Percentiles rank a stretch among this genome's conserved stretches.
Evolutionary conservation across 345 rosid genomes (phyloP).

Genomic region (Camelina neglecta): DNA sequence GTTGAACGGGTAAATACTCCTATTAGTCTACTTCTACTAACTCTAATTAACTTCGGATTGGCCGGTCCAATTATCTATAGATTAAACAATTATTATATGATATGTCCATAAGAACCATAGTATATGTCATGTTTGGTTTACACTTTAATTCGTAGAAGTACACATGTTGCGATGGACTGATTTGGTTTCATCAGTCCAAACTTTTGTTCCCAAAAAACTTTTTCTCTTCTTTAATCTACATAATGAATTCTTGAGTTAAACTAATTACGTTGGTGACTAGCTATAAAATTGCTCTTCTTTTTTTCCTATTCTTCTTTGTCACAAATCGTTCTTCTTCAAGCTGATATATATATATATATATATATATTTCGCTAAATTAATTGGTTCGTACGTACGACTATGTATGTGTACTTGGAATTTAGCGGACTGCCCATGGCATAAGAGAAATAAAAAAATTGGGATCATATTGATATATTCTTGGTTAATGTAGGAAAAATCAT

Average conservation of each 20-base stretch:
- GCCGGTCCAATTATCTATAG: constrained; percentile 31
- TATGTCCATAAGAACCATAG: constrained; percentile 7
- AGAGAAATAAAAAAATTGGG: not conserved
- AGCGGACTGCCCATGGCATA: constrained; percentile 5
- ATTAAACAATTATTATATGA: not conserved
- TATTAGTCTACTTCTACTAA: constrained; percentile 32
- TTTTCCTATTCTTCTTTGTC: not conserved
- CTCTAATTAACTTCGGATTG: constrained; percentile 24
- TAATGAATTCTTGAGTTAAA: not conserved
- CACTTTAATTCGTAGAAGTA: constrained; percentile 1
- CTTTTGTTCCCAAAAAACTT: not conserved
- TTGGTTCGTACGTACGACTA: not conserved
- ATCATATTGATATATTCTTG: constrained; percentile 19
- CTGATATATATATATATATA: not conserved
- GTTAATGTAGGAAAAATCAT: not conserved
- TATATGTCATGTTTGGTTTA: constrained; percentile 9
- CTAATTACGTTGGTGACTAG: not conserved
- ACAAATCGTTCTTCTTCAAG: not conserved
- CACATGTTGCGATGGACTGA: not conserved
- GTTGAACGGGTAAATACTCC: constrained; percentile 41
- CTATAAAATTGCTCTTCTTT: not conserved
- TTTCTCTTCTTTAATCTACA: not conserved
- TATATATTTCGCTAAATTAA: not conserved
- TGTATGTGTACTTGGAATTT: not conserved
- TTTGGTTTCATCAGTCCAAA: constrained; percentile 13